Evolutionary conservation across 331 rosid genomes (phyloP).

Genomic region (Malus hybrid): DNA sequence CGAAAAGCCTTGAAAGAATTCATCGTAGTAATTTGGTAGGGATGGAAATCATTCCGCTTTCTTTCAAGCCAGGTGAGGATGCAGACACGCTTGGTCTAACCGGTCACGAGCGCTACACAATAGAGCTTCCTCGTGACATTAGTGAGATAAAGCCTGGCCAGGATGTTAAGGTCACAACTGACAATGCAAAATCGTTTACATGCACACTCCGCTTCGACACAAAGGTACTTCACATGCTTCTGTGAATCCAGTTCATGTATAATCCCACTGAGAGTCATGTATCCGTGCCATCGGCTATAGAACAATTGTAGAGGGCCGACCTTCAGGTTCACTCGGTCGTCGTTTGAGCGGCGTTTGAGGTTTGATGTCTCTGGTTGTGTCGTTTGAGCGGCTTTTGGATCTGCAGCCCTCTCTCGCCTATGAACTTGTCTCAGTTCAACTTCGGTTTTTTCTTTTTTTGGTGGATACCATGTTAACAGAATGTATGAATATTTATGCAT

Average conservation of each 20-base stretch:
- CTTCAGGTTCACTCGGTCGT: not conserved
- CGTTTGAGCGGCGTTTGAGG: no score
- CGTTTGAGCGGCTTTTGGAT: not conserved
- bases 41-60: conserved; percentile 42
- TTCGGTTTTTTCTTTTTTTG: no score
- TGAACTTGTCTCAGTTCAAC: not conserved
- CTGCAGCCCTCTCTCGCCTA: not conserved
- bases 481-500: no score
- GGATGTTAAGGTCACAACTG: conserved; percentile 26
- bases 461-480: no score
- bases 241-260: not conserved
- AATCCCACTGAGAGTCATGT: not conserved
- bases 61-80: conserved; percentile 48
- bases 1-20: conserved; percentile 48
- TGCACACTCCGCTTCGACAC: conserved; percentile 22
- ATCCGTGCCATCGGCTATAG: not conserved
- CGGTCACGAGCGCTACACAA: conserved; percentile 31
- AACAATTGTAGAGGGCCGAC: not conserved
- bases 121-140: conserved; percentile 29
- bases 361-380: not conserved
- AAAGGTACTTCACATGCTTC: not conserved
- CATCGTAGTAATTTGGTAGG: conserved; percentile 34
- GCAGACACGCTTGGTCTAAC: conserved; percentile 35
- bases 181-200: conserved; percentile 25
- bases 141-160: conserved; percentile 38